Conservation (phyloP, 805 yeast species). For the Pichia pseudocactophila region DNA sequence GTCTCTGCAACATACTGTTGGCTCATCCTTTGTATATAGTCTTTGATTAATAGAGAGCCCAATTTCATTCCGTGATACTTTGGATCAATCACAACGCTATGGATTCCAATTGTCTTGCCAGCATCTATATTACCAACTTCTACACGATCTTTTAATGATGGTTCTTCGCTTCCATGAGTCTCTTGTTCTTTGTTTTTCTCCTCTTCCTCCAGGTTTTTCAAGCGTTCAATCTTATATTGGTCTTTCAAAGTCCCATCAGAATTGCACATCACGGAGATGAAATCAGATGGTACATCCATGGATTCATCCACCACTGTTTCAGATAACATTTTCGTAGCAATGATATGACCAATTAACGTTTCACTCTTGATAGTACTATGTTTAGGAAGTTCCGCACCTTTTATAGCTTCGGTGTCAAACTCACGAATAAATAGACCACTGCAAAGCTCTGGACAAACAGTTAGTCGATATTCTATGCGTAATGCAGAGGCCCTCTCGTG, state of each 20-base stretch:
- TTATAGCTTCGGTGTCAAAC: slow-evolving; percentile 28
- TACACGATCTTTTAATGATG: slow-evolving; percentile 14
- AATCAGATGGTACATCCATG: slow-evolving; percentile 47
- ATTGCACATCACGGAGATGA: slow-evolving; percentile 2
- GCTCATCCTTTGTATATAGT: slow-evolving; percentile 81
- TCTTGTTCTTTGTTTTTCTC: not conserved
- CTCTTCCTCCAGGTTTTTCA: slow-evolving; percentile 1
- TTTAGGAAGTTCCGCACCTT: slow-evolving; percentile 29
- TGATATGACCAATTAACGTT: slow-evolving; percentile 67
- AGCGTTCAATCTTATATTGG: not conserved
- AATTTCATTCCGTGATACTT: slow-evolving; percentile 73
- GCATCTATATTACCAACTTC: slow-evolving; percentile 62
- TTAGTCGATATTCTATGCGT: slow-evolving; percentile 58
- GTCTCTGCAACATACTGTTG: slow-evolving; percentile 80
- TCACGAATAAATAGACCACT: slow-evolving; percentile 79
- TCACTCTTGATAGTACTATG: slow-evolving; percentile 48
- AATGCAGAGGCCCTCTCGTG: slow-evolving; percentile 61
- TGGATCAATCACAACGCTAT: slow-evolving; percentile 70
- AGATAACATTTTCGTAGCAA: slow-evolving; percentile 61
- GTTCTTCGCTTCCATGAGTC: slow-evolving; percentile 7
- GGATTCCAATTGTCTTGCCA: slow-evolving; percentile 70
- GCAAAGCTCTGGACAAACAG: slow-evolving; percentile 81
- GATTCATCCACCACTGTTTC: slow-evolving; percentile 42
- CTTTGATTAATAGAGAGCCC: slow-evolving; percentile 77
- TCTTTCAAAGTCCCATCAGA: slow-evolving; percentile 4